A percentile compares a stretch with the other conserved stretches of the same genome.
phyloP scores from a whole-genome alignment of 257 asterid genomes.

The Solanum chaucha region DNA sequence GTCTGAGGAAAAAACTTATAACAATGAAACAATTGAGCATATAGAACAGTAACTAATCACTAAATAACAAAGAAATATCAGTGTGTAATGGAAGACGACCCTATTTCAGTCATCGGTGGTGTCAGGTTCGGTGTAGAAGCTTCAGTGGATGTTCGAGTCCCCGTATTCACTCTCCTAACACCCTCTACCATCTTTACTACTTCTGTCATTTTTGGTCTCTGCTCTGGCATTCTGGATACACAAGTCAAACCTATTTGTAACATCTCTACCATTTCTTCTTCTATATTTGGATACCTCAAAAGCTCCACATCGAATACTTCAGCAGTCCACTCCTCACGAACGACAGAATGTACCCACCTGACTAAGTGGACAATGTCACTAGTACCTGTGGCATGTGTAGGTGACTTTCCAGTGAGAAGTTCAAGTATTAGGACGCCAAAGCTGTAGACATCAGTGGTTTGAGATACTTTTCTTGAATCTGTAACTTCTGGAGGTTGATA shows the following conservation, averaged over 20 bases:
- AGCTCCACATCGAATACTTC: conserved; percentile 67
- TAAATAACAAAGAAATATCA: neutral
- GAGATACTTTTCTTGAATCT: conserved; percentile 38
- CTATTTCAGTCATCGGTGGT: conserved; percentile 11
- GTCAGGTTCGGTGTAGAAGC: conserved; percentile 25
- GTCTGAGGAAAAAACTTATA: neutral
- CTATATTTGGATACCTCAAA: conserved; percentile 46
- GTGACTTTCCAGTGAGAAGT: conserved; percentile 63
- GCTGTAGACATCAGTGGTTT: conserved; percentile 56
- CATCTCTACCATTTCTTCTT: conserved; percentile 64
- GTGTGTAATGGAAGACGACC: conserved; percentile 16
- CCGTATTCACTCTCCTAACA: conserved; percentile 21
- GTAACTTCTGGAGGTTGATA: conserved; percentile 64
- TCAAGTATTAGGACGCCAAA: conserved; percentile 63
- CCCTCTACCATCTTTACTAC: conserved; percentile 59
- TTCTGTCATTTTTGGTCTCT: conserved; percentile 44
- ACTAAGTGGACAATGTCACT: conserved; percentile 53
- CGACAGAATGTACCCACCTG: conserved; percentile 66
- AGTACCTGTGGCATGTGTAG: conserved; percentile 37
- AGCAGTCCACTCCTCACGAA: conserved; percentile 71
- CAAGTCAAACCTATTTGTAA: conserved; percentile 57
- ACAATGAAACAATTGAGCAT: neutral
- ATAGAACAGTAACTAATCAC: neutral
- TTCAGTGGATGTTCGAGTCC: conserved; percentile 21
- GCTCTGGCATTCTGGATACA: conserved; percentile 46